A percentile compares a stretch with the other conserved stretches of the same genome.
phyloP scores from a whole-genome alignment of 495 filamentous ascomycete species.

The Usnea hakonensis region DNA sequence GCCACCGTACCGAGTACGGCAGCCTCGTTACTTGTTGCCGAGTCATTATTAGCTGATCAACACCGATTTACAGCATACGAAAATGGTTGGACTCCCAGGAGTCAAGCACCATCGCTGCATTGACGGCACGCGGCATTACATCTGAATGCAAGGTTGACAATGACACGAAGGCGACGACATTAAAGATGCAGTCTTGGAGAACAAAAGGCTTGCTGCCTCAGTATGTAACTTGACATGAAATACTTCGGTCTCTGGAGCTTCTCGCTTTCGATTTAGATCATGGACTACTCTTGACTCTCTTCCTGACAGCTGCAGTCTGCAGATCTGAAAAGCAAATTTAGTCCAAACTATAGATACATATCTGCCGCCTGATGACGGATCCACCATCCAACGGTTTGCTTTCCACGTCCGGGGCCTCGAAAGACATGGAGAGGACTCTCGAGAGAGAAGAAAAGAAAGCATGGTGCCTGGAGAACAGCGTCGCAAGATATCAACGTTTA shows the following conservation, averaged over 20 bases:
- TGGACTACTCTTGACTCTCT: not conserved
- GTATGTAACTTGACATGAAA: not conserved
- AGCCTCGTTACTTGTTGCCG: not conserved
- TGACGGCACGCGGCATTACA: not conserved
- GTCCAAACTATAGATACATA: not conserved
- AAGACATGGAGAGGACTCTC: too few species aligned
- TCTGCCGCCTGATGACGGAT: too few species aligned
- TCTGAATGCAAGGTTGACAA: too few species aligned
- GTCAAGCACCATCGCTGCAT: not conserved
- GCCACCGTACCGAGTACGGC: too few species aligned
- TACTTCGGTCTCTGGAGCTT: not conserved
- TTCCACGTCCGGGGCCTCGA: not conserved
- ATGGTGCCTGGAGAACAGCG: too few species aligned
- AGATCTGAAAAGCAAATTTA: not conserved
- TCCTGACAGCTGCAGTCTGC: slow-evolving; percentile 1
- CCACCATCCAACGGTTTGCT: too few species aligned
- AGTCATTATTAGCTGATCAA: not conserved
- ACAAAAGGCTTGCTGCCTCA: not conserved
- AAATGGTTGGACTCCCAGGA: not conserved
- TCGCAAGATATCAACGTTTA: not conserved
- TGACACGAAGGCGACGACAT: too few species aligned
- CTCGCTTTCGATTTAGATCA: not conserved
- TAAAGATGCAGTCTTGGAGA: too few species aligned
- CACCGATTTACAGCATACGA: not conserved
- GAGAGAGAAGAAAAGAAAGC: too few species aligned